A percentile compares a stretch with the other conserved stretches of the same genome.
Evolutionary conservation across 1,284 basidiomycete species (phyloP).

Genomic region (Omphalotus olearius): DNA sequence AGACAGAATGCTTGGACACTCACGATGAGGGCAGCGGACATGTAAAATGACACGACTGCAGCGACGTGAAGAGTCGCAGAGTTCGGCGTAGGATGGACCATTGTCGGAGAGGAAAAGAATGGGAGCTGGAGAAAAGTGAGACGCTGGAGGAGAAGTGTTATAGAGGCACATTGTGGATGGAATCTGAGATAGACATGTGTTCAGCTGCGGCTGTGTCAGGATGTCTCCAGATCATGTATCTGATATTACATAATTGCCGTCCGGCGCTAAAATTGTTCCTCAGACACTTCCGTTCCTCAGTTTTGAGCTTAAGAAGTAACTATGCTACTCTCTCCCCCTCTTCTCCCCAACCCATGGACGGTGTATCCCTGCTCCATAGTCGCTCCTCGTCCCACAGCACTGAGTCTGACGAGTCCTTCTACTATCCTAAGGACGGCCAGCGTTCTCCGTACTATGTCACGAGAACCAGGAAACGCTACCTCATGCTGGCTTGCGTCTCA

Average conservation of each 20-base stretch:
- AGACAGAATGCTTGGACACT: conserved; percentile 23
- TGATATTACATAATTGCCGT: neutral
- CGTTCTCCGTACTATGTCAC: neutral
- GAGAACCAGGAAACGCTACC: neutral
- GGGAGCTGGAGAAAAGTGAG: neutral
- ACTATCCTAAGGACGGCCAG: neutral
- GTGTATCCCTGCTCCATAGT: neutral
- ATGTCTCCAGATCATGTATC: neutral
- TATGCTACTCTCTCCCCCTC: neutral
- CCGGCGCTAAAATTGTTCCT: neutral
- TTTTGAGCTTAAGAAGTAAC: no score
- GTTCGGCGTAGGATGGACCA: conserved; percentile 23
- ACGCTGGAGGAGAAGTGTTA: neutral
- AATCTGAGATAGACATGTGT: neutral
- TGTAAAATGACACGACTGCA: conserved; percentile 74
- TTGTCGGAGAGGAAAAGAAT: conserved; percentile 1
- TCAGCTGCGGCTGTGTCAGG: no score
- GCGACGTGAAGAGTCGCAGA: conserved; percentile 46
- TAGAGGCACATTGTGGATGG: neutral
- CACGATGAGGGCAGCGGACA: conserved; percentile 68
- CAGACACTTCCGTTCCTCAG: neutral
- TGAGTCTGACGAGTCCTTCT: conserved; percentile 8
- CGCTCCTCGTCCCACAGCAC: neutral
- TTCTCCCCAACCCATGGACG: conserved; percentile 1
- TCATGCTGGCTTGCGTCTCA: conserved; percentile 14